A percentile compares a stretch with the other conserved stretches of the same genome.
Evolutionary conservation across 495 filamentous ascomycete species (phyloP).

Genomic region (Daldinia vernicosa): DNA sequence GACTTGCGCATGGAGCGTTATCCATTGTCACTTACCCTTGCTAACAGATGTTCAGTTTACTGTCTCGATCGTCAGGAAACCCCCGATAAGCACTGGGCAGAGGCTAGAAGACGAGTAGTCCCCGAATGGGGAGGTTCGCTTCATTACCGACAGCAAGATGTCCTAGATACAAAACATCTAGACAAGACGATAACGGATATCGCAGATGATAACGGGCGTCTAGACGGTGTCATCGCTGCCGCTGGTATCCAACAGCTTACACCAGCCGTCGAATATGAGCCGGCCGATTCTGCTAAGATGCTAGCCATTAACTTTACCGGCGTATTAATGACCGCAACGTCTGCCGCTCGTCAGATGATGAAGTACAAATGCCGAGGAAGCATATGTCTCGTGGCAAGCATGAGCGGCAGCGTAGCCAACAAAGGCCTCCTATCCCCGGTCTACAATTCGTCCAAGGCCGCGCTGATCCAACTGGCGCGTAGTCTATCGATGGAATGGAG

Average conservation of each 20-base stretch:
- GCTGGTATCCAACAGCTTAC: conserved; percentile 78
- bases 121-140: conserved; percentile 64
- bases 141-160: conserved; percentile 71
- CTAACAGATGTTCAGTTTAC: conserved; percentile 59
- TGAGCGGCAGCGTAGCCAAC: conserved; percentile 78
- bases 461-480: conserved; percentile 70
- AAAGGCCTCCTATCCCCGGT: conserved; percentile 71
- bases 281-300: conserved; percentile 72
- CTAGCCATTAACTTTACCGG: conserved; percentile 80
- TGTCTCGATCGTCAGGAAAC: conserved; percentile 66
- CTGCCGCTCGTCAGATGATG: conserved; percentile 80
- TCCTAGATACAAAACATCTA: conserved; percentile 64
- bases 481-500: conserved; percentile 80
- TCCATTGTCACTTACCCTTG: neutral
- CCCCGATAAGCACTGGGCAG: conserved; percentile 61
- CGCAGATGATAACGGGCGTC: conserved; percentile 59
- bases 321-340: conserved; percentile 76
- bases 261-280: conserved; percentile 71
- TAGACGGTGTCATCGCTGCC: conserved; percentile 79
- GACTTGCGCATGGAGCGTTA: neutral
- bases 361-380: conserved; percentile 72
- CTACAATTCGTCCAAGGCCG: conserved; percentile 76
- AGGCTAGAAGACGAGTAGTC: conserved; percentile 58
- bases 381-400: conserved; percentile 76
- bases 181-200: conserved; percentile 65